Base-by-base conservation (phyloP, 257 asterid species). In the Nicotiana attenuata region DNA sequence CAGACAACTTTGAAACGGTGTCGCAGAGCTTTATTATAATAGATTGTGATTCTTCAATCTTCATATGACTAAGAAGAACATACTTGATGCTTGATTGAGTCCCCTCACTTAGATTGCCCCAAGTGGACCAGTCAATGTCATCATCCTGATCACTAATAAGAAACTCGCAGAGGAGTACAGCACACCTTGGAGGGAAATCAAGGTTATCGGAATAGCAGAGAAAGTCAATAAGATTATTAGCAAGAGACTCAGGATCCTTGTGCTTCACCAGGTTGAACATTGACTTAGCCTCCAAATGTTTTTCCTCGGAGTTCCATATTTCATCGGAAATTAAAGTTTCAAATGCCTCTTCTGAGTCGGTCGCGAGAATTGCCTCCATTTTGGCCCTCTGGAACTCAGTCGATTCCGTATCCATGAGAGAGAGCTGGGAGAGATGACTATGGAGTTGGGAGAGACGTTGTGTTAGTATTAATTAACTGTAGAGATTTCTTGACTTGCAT, bases 261-360 rank as follows among this genome's bases (percentile, higher is more conserved):
- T 91, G 93, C 91, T 92, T 93, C 78, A 92, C 83, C 76, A 90
- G 84, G 84, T 94, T 92, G 90, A 90, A 94, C 68, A 94, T 81
- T 15, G 94, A 78, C 85, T 94, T 97, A 10, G 98, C 97, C 85
- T 91, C 96, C 38, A 97, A 92, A n/a, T 97, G 91, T 85, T 90
- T 93, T 78, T 94, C 97, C 98, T 93, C 92, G 83, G 93, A 87
- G 9, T 35, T 35, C 45, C 45, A 6, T 9, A 35, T 35, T 35
- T 35, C 45, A 55, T 94, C 94, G 1, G 98, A 87, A 65, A 94
- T 90, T 5, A 93, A 87, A 47, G 92, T 87, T 41, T 92, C 98
- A 88, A 93, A 93, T 2, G 92, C 91, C 16, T 47, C 55, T 31
- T 92, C 89, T 55, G 88, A 91, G 91, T 94, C 98, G 20, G 89